phyloP scores from a whole-genome alignment of 805 yeast genomes.

The Brettanomyces nanus region DNA sequence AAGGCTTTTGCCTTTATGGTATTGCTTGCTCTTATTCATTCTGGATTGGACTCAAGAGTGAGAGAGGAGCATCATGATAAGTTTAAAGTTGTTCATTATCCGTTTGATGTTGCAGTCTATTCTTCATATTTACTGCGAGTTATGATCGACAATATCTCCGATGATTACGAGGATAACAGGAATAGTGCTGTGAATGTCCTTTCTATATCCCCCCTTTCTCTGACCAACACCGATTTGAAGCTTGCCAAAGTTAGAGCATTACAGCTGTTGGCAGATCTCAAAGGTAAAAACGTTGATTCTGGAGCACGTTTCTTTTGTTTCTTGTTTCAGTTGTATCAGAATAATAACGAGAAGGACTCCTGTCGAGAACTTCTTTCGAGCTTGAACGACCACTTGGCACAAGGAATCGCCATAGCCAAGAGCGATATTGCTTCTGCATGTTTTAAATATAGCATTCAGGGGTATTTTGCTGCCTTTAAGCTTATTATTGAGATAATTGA shows the following conservation, averaged over 20 bases:
- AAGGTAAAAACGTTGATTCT: constrained; percentile 65
- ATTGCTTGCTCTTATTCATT: constrained; percentile 35
- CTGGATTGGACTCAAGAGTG: constrained; percentile 49
- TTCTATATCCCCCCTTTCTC: constrained; percentile 32
- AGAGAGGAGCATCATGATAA: constrained; percentile 30
- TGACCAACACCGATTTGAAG: constrained; percentile 15
- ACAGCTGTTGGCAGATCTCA: constrained; percentile 29
- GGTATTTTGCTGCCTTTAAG: constrained; percentile 54
- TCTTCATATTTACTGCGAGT: constrained; percentile 32
- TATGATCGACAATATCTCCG: constrained; percentile 53
- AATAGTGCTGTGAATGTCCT: constrained; percentile 38
- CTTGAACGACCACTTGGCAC: constrained; percentile 28
- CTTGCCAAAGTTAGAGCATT: constrained; percentile 18
- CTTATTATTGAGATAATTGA: constrained; percentile 24
- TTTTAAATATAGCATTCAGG: constrained; percentile 51
- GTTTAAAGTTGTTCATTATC: constrained; percentile 36
- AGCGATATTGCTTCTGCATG: constrained; percentile 35
- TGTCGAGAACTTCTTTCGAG: constrained; percentile 22
- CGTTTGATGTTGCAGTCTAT: constrained; percentile 39
- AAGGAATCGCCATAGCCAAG: constrained; percentile 27
- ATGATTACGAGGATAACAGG: constrained; percentile 75
- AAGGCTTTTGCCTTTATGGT: constrained; percentile 42
- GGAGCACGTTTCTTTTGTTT: constrained; percentile 64
- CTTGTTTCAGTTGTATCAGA: constrained; percentile 30
- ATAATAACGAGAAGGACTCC: constrained; percentile 9